Evolutionary conservation across 2,329 filamentous ascomycete species (phyloP).

Genomic region (Phoma sp.): DNA sequence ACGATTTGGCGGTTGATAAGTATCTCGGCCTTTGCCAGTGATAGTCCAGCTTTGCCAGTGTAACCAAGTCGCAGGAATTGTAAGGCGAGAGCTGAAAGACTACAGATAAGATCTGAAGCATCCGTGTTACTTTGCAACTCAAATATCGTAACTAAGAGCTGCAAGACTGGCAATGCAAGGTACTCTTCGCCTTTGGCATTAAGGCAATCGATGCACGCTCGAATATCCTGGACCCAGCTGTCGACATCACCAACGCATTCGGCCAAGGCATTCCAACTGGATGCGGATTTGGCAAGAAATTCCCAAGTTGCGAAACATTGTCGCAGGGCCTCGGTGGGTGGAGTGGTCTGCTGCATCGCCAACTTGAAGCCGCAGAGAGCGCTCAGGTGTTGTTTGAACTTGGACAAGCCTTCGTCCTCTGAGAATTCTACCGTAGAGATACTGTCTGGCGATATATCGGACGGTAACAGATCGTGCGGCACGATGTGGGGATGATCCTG

Average conservation of each 20-base stretch:
- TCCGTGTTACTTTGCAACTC: conserved; percentile 54
- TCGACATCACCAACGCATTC: conserved; percentile 59
- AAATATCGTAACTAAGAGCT: conserved; percentile 56
- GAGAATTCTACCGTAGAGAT: conserved; percentile 10
- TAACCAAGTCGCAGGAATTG: conserved; percentile 68
- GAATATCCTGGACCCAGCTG: conserved; percentile 60
- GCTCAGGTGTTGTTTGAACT: conserved; percentile 46
- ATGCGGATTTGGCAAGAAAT: conserved; percentile 40
- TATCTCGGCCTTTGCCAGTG: conserved; percentile 66
- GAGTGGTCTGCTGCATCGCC: conserved; percentile 49
- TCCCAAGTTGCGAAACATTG: conserved; percentile 49
- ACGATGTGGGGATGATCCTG: conserved; percentile 69
- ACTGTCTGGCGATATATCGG: conserved; percentile 1
- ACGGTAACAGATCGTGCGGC: conserved; percentile 18
- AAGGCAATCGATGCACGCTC: conserved; percentile 63
- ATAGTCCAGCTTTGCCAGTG: conserved; percentile 63
- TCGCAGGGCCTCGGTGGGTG: conserved; percentile 34
- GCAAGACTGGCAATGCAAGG: conserved; percentile 57
- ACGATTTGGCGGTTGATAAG: conserved; percentile 53
- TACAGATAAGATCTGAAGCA: conserved; percentile 51
- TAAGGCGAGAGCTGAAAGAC: conserved; percentile 57
- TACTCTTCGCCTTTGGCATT: conserved; percentile 64
- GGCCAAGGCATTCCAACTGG: conserved; percentile 50
- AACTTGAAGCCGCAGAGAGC: conserved; percentile 51
- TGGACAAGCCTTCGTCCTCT: conserved; percentile 44